Conservation (phyloP, 2,329 filamentous ascomycete species). For the Phaeomoniella chlamydospora region DNA sequence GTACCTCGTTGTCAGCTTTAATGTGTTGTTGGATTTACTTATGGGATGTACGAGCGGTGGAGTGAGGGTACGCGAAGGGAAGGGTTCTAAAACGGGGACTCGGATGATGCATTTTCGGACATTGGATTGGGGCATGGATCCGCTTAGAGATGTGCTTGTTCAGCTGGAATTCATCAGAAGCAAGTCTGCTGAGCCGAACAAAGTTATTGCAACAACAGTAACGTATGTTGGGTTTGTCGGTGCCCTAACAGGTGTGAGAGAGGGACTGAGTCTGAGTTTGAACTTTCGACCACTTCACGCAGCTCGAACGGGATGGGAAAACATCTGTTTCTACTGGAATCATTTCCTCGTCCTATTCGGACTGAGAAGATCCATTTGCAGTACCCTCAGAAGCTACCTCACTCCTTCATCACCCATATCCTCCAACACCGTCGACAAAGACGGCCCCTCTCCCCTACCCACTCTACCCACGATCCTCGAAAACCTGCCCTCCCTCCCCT, state of each 20-base stretch:
- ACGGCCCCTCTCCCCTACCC: neutral
- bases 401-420: neutral
- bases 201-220: constrained; percentile 28
- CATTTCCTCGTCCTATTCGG: constrained; percentile 40
- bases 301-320: constrained; percentile 16
- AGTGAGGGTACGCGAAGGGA: constrained; percentile 11
- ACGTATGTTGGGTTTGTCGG: constrained; percentile 37
- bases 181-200: constrained; percentile 8
- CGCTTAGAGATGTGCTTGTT: constrained; percentile 33
- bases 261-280: constrained; percentile 31
- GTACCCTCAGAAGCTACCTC: constrained; percentile 25
- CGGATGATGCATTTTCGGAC: constrained; percentile 26
- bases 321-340: constrained; percentile 30
- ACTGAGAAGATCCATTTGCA: constrained; percentile 36
- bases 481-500: constrained; percentile 21
- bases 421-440: neutral
- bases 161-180: constrained; percentile 33
- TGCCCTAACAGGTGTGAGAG: constrained; percentile 32
- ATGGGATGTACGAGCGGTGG: constrained; percentile 52
- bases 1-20: constrained; percentile 47
- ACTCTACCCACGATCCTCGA: constrained; percentile 12
- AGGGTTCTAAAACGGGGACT: constrained; percentile 6
- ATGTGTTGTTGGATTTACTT: constrained; percentile 47
- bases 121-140: constrained; percentile 41
- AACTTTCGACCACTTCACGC: constrained; percentile 34